A percentile compares a stretch with the other conserved stretches of the same genome.
phyloP scores from a whole-genome alignment of 176 grass and related monocot species.

The Thinopyrum elongatum region DNA sequence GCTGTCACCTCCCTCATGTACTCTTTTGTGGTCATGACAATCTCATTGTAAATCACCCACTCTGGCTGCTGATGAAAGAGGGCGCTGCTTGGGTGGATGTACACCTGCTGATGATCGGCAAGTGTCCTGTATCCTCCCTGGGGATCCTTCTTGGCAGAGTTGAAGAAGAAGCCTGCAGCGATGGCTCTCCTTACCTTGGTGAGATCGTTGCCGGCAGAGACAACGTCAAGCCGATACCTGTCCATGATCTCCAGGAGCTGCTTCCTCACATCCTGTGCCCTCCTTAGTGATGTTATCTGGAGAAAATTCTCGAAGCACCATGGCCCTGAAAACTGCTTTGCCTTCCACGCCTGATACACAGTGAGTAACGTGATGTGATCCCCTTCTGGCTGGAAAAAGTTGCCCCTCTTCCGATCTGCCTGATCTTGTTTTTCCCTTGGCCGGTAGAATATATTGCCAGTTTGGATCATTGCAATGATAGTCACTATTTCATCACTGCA shows the following conservation, averaged over 20 bases:
- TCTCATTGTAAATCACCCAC: constrained; percentile 68
- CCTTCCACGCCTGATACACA: constrained; percentile 65
- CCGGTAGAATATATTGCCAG: constrained; percentile 38
- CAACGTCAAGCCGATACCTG: constrained; percentile 54
- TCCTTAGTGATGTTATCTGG: constrained; percentile 50
- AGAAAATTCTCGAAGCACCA: constrained; percentile 78
- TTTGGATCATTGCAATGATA: constrained; percentile 51
- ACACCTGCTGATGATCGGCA: constrained; percentile 61
- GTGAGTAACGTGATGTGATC: constrained; percentile 59
- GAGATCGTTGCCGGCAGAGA: constrained; percentile 49
- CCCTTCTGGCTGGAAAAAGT: constrained; percentile 47
- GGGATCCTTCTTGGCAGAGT: constrained; percentile 64
- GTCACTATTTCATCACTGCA: constrained; percentile 66
- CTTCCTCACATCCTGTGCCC: constrained; percentile 72
- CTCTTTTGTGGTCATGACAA: constrained; percentile 63
- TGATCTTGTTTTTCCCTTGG: constrained; percentile 65
- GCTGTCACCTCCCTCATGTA: constrained; percentile 49
- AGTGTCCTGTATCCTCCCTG: constrained; percentile 58
- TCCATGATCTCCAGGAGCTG: constrained; percentile 76
- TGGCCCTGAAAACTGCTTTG: constrained; percentile 66
- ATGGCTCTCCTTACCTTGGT: constrained; percentile 67
- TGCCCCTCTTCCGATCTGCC: constrained; percentile 41
- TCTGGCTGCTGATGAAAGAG: constrained; percentile 61
- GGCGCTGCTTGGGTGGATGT: constrained; percentile 66
- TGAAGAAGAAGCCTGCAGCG: constrained; percentile 60